Percentiles rank a stretch among this genome's conserved stretches.
These are phyloP conservation scores for Tribonema minus DNA, from an alignment of 108 stramenopile genomes.

Conservation along the genomic window DNA sequence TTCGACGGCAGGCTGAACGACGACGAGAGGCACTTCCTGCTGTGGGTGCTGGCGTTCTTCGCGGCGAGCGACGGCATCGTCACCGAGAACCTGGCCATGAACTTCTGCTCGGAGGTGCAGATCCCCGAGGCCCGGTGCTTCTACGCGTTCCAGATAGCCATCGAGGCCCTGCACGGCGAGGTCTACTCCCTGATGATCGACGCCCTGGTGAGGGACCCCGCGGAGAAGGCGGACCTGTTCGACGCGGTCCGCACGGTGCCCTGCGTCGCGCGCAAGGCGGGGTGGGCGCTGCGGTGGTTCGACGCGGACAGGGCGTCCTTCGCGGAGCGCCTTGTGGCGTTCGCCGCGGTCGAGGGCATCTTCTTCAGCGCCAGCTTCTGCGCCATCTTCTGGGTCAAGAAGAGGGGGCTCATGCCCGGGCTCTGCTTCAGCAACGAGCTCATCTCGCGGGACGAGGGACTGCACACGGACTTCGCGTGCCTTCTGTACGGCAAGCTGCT, in stretches of 20 bases:
- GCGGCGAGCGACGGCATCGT: slow-evolving; percentile 99
- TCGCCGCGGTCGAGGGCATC: slow-evolving; percentile 98
- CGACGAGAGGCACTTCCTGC: slow-evolving; percentile 96
- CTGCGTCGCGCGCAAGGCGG: slow-evolving; percentile 92
- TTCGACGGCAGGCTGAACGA: slow-evolving; percentile 79
- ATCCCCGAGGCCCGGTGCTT: slow-evolving; percentile 97
- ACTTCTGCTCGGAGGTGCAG: slow-evolving; percentile 95
- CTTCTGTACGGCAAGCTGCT: slow-evolving; percentile 85
- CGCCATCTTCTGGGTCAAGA: slow-evolving; percentile 99
- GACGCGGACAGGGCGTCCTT: slow-evolving; percentile 75
- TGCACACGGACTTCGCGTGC: slow-evolving; percentile 89
- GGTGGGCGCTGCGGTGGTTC: slow-evolving; percentile 97
- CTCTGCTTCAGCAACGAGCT: slow-evolving; percentile 97
- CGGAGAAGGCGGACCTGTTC: slow-evolving; percentile 59
- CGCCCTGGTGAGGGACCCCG: slow-evolving; percentile 78
- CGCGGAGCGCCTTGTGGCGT: slow-evolving; percentile 95
- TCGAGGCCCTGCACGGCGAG: slow-evolving; percentile 98
- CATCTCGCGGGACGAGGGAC: slow-evolving; percentile 90
- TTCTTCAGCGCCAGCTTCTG: slow-evolving; percentile 99
- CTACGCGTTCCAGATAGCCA: slow-evolving; percentile 99
- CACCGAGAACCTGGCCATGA: slow-evolving; percentile 95
- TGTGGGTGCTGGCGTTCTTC: slow-evolving; percentile 96
- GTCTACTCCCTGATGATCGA: slow-evolving; percentile 97
- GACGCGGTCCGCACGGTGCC: slow-evolving; percentile 62
- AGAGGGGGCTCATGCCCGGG: slow-evolving; percentile 98